Evolutionary conservation across 371 early-diverging fungal genomes (phyloP).

Genomic region (Lichtheimia ramosa): DNA sequence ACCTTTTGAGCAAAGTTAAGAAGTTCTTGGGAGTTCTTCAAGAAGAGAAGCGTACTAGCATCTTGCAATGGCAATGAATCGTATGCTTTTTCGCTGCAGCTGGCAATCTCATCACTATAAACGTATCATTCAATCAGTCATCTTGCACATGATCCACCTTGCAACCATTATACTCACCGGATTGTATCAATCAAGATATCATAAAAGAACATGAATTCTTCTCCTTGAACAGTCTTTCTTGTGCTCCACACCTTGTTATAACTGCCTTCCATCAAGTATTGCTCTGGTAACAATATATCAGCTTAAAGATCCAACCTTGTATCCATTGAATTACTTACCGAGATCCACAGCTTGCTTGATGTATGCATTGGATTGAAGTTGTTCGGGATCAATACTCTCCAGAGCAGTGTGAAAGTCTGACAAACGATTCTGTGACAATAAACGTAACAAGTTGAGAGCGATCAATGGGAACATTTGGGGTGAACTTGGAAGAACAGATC

Average conservation of each 20-base stretch:
- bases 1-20: constrained; percentile 79
- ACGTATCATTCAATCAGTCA: not conserved
- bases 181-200: constrained; percentile 92
- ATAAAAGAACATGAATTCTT: constrained; percentile 90
- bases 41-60: constrained; percentile 87
- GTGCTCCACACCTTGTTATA: constrained; percentile 95
- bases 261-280: constrained; percentile 95
- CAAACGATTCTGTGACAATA: constrained; percentile 91
- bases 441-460: constrained; percentile 89
- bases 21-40: constrained; percentile 77
- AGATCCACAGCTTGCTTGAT: constrained; percentile 91
- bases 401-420: constrained; percentile 95
- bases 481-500: constrained; percentile 72
- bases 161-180: constrained; percentile 51
- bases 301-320: not conserved
- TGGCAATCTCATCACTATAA: constrained; percentile 88
- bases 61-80: constrained; percentile 81
- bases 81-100: constrained; percentile 93
- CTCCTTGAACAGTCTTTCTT: constrained; percentile 82
- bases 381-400: constrained; percentile 85
- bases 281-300: constrained; percentile 43
- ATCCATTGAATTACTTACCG: constrained; percentile 20
- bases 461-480: constrained; percentile 83
- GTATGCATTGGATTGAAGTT: constrained; percentile 74
- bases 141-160: not conserved